A percentile compares a stretch with the other conserved stretches of the same genome.
phyloP scores from a whole-genome alignment of 257 asterid genomes.

The Buddleja alternifolia region DNA sequence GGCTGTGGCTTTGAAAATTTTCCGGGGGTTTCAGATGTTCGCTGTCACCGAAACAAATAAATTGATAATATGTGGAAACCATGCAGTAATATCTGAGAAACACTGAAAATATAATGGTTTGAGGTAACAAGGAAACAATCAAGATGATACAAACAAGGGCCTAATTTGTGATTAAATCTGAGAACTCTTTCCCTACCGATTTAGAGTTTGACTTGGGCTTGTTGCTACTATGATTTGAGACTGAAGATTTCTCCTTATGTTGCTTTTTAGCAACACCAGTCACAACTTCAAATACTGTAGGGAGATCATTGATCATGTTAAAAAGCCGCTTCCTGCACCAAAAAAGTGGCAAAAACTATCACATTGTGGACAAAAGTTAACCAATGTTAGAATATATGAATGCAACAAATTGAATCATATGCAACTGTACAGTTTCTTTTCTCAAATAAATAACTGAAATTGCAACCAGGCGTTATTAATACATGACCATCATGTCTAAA shows the following conservation, averaged over 20 bases:
- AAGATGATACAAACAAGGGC: too few species aligned
- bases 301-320: slow-evolving; percentile 75
- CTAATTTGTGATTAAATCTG: neutral
- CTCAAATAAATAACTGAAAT: neutral
- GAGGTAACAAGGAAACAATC: too few species aligned
- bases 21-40: slow-evolving; percentile 38
- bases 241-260: slow-evolving; percentile 62
- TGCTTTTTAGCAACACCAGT: slow-evolving; percentile 67
- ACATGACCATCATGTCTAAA: neutral
- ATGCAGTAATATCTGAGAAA: too few species aligned
- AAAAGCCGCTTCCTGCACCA: slow-evolving; percentile 75
- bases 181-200: slow-evolving; percentile 41
- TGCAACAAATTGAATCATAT: slow-evolving; percentile 5
- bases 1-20: slow-evolving; percentile 43
- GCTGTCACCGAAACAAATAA: slow-evolving; percentile 37
- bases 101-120: too few species aligned
- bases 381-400: neutral
- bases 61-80: neutral
- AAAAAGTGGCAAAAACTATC: slow-evolving; percentile 13
- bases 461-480: neutral
- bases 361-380: slow-evolving; percentile 8
- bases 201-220: slow-evolving; percentile 60
- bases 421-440: slow-evolving; percentile 11
- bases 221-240: slow-evolving; percentile 53
- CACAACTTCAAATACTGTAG: slow-evolving; percentile 78